These are phyloP conservation scores for Colletotrichum camelliae DNA, from an alignment of 2,329 filamentous ascomycete species.

Conservation along the genomic window DNA sequence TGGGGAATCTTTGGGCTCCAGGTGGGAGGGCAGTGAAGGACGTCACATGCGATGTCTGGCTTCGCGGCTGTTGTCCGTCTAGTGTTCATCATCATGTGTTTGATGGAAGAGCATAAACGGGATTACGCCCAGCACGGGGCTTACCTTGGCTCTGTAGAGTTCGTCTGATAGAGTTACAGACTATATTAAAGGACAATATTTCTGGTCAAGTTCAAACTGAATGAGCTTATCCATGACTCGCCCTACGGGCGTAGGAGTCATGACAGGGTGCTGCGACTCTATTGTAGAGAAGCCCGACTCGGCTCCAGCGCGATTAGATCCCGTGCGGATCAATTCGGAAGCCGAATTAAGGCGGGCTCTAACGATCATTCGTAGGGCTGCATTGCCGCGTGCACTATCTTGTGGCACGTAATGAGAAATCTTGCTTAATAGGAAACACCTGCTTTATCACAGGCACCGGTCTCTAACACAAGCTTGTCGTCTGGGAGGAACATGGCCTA, in stretches of 20 bases:
- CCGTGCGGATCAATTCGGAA: background rate
- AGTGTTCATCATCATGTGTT: background rate
- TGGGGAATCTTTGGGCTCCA: background rate
- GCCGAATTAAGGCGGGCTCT: background rate
- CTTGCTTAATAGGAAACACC: background rate
- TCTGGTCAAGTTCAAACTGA: background rate
- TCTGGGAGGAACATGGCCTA: background rate
- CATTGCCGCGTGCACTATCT: background rate
- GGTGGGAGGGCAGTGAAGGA: background rate
- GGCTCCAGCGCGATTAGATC: background rate
- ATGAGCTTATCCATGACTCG: background rate
- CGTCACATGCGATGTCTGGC: background rate
- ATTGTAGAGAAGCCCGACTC: background rate
- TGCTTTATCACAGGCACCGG: background rate
- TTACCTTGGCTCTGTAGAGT: background rate
- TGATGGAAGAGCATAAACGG: background rate
- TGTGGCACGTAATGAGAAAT: background rate
- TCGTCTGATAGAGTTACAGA: background rate
- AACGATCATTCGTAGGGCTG: background rate
- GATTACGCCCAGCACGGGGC: background rate
- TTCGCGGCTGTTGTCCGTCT: background rate
- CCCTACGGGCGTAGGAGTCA: background rate
- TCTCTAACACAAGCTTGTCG: background rate
- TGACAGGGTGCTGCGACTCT: background rate
- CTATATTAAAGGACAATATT: background rate